Evolutionary conservation across 148 eudicot genomes (phyloP).

Genomic region (Silene uniflora): DNA sequence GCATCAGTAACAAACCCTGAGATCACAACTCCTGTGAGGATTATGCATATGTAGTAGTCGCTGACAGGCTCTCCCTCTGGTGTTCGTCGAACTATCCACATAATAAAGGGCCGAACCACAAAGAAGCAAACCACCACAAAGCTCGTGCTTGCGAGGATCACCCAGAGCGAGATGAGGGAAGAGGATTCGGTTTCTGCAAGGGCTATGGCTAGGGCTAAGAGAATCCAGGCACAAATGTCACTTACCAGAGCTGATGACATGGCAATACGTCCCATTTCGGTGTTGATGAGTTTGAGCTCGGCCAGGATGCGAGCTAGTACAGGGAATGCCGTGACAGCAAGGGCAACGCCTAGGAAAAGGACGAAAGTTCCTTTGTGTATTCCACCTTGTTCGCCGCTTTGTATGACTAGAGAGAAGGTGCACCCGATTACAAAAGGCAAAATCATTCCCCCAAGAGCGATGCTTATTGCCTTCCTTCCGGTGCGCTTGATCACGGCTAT

Average conservation of each 20-base stretch:
- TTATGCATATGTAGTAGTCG: conserved; percentile 54
- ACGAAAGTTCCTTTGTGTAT: conserved; percentile 33
- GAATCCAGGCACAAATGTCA: conserved; percentile 68
- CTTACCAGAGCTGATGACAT: conserved; percentile 70
- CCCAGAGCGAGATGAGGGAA: conserved; percentile 48
- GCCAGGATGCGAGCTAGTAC: conserved; percentile 69
- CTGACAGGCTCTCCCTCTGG: conserved; percentile 65
- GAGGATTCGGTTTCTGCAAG: conserved; percentile 34
- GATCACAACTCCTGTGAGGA: conserved; percentile 62
- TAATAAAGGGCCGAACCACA: conserved; percentile 37
- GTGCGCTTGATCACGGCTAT: conserved; percentile 39
- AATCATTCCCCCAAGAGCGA: conserved; percentile 64
- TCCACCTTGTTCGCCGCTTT: neutral
- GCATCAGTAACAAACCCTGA: conserved; percentile 68
- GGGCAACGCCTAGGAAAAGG: conserved; percentile 62
- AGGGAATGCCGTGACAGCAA: conserved; percentile 72
- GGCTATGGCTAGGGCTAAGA: conserved; percentile 66
- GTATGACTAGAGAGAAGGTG: conserved; percentile 36
- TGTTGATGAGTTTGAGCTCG: conserved; percentile 66
- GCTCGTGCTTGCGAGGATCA: conserved; percentile 38
- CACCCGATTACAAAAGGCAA: conserved; percentile 54
- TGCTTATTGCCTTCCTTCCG: conserved; percentile 52
- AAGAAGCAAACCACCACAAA: conserved; percentile 46
- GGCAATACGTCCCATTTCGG: conserved; percentile 56
- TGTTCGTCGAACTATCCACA: conserved; percentile 51